A percentile compares a stretch with the other conserved stretches of the same genome.
Evolutionary conservation across 192 early-diverging fungal genomes (phyloP).

Genomic region (Gryganskiella cystojenkinii): DNA sequence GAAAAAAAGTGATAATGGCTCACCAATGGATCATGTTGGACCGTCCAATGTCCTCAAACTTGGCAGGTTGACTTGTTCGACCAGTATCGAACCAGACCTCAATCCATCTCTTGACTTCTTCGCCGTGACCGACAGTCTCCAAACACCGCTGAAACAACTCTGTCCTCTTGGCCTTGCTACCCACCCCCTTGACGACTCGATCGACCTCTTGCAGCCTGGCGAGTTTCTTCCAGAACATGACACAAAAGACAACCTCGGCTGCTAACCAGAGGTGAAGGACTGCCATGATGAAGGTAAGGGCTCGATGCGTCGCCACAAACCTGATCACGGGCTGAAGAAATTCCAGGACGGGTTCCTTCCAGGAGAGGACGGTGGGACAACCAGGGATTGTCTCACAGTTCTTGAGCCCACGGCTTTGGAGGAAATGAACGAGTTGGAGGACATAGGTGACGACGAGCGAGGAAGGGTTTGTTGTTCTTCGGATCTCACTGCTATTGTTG

Average conservation of each 20-base stretch:
- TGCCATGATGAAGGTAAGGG: constrained; percentile 18
- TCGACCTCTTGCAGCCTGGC: constrained; percentile 17
- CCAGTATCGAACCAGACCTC: constrained; percentile 39
- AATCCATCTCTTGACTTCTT: constrained; percentile 24
- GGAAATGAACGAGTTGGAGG: constrained; percentile 7
- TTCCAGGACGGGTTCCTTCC: constrained; percentile 10
- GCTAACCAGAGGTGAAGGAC: constrained; percentile 37
- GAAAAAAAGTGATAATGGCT: neutral
- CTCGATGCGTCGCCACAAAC: constrained; percentile 29
- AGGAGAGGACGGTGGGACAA: constrained; percentile 2
- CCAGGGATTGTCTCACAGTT: constrained; percentile 17
- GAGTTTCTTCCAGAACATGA: constrained; percentile 32
- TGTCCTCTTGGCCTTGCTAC: constrained; percentile 12
- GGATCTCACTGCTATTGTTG: neutral
- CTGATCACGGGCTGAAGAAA: constrained; percentile 7
- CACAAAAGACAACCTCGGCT: constrained; percentile 29
- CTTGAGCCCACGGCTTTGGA: constrained; percentile 18
- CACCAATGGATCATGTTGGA: constrained; percentile 38
- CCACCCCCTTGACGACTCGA: constrained; percentile 15
- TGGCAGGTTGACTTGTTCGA: constrained; percentile 15
- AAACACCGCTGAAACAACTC: constrained; percentile 38
- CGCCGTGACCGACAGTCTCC: constrained; percentile 21
- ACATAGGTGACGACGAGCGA: neutral
- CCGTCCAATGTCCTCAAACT: constrained; percentile 33
- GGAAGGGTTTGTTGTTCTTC: neutral